phyloP scores from a whole-genome alignment of 176 grass and related monocot genomes.

The Phoenix dactylifera region DNA sequence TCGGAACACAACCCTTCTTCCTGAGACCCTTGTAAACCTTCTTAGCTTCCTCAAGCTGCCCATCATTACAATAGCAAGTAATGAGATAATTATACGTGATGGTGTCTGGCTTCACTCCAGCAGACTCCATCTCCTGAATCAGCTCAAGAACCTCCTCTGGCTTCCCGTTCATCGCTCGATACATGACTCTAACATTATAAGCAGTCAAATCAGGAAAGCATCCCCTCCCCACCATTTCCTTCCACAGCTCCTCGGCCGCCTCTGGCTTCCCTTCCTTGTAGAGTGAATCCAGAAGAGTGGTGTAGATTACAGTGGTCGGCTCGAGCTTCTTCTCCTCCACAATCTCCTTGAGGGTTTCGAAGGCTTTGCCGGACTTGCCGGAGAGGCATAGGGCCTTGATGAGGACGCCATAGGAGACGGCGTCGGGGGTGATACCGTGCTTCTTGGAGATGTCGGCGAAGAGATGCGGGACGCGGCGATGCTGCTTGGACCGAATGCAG shows the following conservation, averaged over 20 bases:
- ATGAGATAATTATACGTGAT: conserved; percentile 79
- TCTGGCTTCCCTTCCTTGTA: conserved; percentile 39
- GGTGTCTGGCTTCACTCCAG: conserved; percentile 38
- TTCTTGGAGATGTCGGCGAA: conserved; percentile 52
- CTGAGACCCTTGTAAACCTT: conserved; percentile 31
- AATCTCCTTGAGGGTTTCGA: conserved; percentile 40
- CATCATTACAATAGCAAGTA: conserved; percentile 34
- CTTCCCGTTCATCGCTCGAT: conserved; percentile 21
- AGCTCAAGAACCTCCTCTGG: conserved; percentile 29
- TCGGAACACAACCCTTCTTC: conserved; percentile 37
- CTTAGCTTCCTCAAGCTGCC: conserved; percentile 40
- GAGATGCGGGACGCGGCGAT: conserved; percentile 30
- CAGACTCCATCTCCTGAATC: conserved; percentile 48
- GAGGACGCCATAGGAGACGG: conserved; percentile 47
- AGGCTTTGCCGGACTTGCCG: conserved; percentile 31
- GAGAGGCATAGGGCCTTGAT: conserved; percentile 42
- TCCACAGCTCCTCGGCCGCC: conserved; percentile 51
- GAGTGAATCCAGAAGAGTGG: conserved; percentile 45
- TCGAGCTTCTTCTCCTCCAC: conserved; percentile 33
- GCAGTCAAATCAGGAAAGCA: conserved; percentile 28
- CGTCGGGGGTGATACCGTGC: conserved; percentile 47
- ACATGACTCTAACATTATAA: conserved; percentile 55
- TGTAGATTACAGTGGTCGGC: conserved; percentile 46
- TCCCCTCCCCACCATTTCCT: conserved; percentile 55
- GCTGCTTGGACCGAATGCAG: conserved; percentile 37